These are phyloP conservation scores for Ottelia alismoides DNA, from an alignment of 106 monocot species.

Conservation along the genomic window DNA sequence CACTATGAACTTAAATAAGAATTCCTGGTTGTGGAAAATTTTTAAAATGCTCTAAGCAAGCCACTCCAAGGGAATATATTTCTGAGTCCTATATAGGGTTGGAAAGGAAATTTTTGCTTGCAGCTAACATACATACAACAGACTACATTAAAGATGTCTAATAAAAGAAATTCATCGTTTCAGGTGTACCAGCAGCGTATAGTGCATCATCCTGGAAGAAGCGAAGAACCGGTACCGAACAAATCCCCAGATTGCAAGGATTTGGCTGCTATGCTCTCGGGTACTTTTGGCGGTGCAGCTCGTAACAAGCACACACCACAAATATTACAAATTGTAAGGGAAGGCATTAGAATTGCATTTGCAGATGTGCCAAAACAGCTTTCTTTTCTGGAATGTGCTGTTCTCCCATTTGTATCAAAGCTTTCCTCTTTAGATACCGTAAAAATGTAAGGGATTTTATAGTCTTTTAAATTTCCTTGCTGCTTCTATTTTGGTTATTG, in stretches of 20 bases:
- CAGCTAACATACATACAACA: no score
- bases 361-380: conserved; percentile 47
- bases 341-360: conserved; percentile 69
- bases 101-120: no score
- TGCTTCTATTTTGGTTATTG: no score
- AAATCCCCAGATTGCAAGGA: conserved; percentile 61
- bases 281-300: conserved; percentile 54
- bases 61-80: no score
- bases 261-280: conserved; percentile 53
- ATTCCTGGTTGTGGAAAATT: no score
- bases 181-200: conserved; percentile 43
- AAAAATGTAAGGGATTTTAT: conserved; percentile 61
- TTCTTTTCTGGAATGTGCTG: conserved; percentile 58
- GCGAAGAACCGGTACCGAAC: conserved; percentile 25
- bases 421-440: conserved; percentile 39
- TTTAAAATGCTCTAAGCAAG: no score
- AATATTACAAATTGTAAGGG: conserved; percentile 55
- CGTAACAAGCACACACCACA: conserved; percentile 52
- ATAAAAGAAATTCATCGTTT: no score
- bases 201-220: conserved; percentile 18
- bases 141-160: no score
- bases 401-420: conserved; percentile 73
- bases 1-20: no score
- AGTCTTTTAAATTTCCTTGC: background rate
- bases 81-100: no score